phyloP scores from a whole-genome alignment of 108 stramenopile species.

The Pseudonitzschia delicatissima region DNA sequence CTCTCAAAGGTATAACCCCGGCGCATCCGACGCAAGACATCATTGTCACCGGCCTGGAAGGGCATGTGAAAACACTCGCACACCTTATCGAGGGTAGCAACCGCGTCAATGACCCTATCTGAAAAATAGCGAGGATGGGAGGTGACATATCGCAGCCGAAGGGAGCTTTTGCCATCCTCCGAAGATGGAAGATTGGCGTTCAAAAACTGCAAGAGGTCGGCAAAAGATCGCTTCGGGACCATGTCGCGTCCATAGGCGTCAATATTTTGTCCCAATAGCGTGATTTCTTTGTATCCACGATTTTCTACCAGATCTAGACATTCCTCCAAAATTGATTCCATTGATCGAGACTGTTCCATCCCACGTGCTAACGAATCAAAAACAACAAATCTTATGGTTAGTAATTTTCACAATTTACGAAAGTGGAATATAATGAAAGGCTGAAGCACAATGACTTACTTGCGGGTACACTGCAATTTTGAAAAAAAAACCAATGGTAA shows the following conservation, averaged over 20 bases:
- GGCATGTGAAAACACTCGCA: slow-evolving; percentile 92
- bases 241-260: slow-evolving; percentile 93
- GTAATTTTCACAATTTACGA: too few species aligned
- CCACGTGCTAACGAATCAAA: slow-evolving; percentile 75
- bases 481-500: neutral
- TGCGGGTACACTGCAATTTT: slow-evolving; percentile 1
- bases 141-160: slow-evolving; percentile 88
- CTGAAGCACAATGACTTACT: neutral
- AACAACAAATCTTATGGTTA: too few species aligned
- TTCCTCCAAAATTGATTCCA: slow-evolving; percentile 83
- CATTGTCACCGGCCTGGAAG: slow-evolving; percentile 87
- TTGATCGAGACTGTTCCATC: slow-evolving; percentile 87
- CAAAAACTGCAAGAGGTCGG: slow-evolving; percentile 78
- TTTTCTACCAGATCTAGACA: slow-evolving; percentile 55
- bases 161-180: slow-evolving; percentile 32
- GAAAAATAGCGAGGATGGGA: slow-evolving; percentile 93
- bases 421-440: neutral
- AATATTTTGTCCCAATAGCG: slow-evolving; percentile 93
- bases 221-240: slow-evolving; percentile 82
- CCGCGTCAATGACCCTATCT: slow-evolving; percentile 87
- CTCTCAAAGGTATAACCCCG: slow-evolving; percentile 89
- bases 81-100: slow-evolving; percentile 75
- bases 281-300: slow-evolving; percentile 81
- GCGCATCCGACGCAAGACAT: slow-evolving; percentile 77
- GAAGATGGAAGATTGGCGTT: slow-evolving; percentile 44